A percentile compares a stretch with the other conserved stretches of the same genome.
Evolutionary conservation across 495 filamentous ascomycete genomes (phyloP).

Genomic region (Aspergillus carlsbadensis): DNA sequence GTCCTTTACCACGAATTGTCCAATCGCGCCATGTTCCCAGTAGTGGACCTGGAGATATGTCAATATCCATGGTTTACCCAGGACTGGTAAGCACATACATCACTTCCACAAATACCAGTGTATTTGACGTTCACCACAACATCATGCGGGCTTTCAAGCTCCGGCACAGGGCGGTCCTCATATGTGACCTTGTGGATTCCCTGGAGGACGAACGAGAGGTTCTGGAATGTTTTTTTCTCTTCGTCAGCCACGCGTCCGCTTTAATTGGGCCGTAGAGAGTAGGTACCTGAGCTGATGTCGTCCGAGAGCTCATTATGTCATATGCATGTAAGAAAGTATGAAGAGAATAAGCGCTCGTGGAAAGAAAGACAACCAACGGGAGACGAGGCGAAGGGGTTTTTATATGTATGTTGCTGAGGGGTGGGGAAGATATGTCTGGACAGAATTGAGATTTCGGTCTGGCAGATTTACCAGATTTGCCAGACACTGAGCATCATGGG

Average conservation of each 20-base stretch:
- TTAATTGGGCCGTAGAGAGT: neutral
- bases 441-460: neutral
- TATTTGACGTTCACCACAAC: conserved; percentile 80
- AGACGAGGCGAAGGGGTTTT: neutral
- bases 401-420: conserved; percentile 2
- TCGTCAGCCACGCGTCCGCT: neutral
- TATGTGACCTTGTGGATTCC: conserved; percentile 68
- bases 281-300: conserved; percentile 25
- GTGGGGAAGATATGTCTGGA: neutral
- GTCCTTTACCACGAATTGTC: conserved; percentile 73
- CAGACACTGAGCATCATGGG: neutral
- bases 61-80: too few species aligned
- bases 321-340: neutral
- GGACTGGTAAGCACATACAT: conserved; percentile 54
- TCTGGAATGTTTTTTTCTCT: too few species aligned
- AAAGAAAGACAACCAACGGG: neutral
- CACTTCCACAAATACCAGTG: conserved; percentile 88
- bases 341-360: neutral
- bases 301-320: conserved; percentile 14
- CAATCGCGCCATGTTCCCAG: conserved; percentile 82
- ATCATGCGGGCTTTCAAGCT: conserved; percentile 64
- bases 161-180: conserved; percentile 73
- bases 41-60: conserved; percentile 65
- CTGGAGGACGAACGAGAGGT: conserved; percentile 84
- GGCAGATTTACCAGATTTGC: neutral